These are phyloP conservation scores for Porogramme epimiltina DNA, from an alignment of 1,284 basidiomycete genomes.

Conservation along the genomic window DNA sequence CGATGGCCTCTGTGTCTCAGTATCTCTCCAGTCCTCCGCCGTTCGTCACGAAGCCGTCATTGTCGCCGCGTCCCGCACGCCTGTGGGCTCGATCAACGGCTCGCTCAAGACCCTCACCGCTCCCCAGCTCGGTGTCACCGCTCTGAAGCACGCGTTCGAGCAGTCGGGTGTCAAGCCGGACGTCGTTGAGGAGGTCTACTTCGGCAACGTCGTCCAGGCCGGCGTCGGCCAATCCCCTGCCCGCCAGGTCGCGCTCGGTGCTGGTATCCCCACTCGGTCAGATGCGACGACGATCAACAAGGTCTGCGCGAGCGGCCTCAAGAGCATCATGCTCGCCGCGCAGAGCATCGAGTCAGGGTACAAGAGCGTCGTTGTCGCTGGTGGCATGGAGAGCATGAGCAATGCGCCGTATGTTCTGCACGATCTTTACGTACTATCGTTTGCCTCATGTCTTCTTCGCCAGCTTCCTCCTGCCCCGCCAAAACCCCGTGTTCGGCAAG, in stretches of 20 bases:
- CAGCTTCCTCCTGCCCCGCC: slow-evolving; percentile 91
- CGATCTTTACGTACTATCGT: neutral
- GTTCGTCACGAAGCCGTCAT: slow-evolving; percentile 83
- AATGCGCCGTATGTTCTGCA: slow-evolving; percentile 78
- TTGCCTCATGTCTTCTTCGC: neutral
- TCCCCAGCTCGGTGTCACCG: slow-evolving; percentile 86
- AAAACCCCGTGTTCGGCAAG: slow-evolving; percentile 89
- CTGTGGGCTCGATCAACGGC: slow-evolving; percentile 93
- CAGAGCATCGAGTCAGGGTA: slow-evolving; percentile 91
- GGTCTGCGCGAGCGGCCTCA: slow-evolving; percentile 96
- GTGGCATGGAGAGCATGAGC: slow-evolving; percentile 98
- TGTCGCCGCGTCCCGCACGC: slow-evolving; percentile 92
- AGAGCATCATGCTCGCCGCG: slow-evolving; percentile 90
- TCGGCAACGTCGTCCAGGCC: slow-evolving; percentile 96
- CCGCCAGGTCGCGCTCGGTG: slow-evolving; percentile 88
- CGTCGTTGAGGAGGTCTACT: slow-evolving; percentile 91
- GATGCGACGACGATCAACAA: slow-evolving; percentile 99
- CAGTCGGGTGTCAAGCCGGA: slow-evolving; percentile 81
- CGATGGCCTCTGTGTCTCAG: neutral
- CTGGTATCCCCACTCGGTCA: slow-evolving; percentile 82
- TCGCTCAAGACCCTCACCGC: slow-evolving; percentile 87
- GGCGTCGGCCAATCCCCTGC: slow-evolving; percentile 96
- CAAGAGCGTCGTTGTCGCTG: slow-evolving; percentile 86
- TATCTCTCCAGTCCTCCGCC: slow-evolving; percentile 26
- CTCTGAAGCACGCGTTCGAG: slow-evolving; percentile 89